phyloP scores from a whole-genome alignment of 805 yeast genomes.

The Grigorovia humatica region DNA sequence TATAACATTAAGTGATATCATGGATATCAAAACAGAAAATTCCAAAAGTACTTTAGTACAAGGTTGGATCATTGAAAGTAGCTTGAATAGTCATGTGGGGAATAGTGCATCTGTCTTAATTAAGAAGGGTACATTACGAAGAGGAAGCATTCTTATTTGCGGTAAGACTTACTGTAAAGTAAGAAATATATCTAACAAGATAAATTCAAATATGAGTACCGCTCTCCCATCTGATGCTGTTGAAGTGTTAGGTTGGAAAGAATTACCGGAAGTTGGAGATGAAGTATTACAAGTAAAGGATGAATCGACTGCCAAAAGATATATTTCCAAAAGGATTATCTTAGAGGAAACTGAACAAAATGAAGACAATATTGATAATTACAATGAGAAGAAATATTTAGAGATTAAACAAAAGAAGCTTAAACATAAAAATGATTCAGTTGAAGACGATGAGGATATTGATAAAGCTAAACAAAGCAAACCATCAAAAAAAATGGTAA shows the following conservation, averaged over 20 bases:
- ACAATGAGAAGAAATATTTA: slow-evolving; percentile 56
- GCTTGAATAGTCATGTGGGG: slow-evolving; percentile 73
- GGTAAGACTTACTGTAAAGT: slow-evolving; percentile 84
- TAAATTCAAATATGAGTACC: slow-evolving; percentile 46
- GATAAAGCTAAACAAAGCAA: slow-evolving; percentile 24
- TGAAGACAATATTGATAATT: slow-evolving; percentile 51
- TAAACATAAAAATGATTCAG: slow-evolving; percentile 43
- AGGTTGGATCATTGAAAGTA: slow-evolving; percentile 86
- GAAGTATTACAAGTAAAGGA: slow-evolving; percentile 63
- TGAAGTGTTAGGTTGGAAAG: slow-evolving; percentile 91
- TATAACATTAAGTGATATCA: slow-evolving; percentile 70
- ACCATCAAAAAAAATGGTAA: slow-evolving; percentile 27
- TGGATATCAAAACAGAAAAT: slow-evolving; percentile 59
- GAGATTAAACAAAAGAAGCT: slow-evolving; percentile 29
- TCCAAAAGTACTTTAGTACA: slow-evolving; percentile 41
- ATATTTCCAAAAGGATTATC: slow-evolving; percentile 52
- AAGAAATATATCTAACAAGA: slow-evolving; percentile 64
- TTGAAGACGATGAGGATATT: slow-evolving; percentile 26
- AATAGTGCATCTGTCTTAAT: slow-evolving; percentile 77
- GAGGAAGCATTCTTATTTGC: slow-evolving; percentile 69
- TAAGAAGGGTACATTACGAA: slow-evolving; percentile 62
- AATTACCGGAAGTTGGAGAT: slow-evolving; percentile 85
- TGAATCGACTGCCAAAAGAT: slow-evolving; percentile 70
- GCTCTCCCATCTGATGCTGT: slow-evolving; percentile 89
- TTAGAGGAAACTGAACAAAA: slow-evolving; percentile 50